Base-by-base conservation (phyloP, 2,329 filamentous ascomycete genomes). In the Aspergillus sp. region DNA sequence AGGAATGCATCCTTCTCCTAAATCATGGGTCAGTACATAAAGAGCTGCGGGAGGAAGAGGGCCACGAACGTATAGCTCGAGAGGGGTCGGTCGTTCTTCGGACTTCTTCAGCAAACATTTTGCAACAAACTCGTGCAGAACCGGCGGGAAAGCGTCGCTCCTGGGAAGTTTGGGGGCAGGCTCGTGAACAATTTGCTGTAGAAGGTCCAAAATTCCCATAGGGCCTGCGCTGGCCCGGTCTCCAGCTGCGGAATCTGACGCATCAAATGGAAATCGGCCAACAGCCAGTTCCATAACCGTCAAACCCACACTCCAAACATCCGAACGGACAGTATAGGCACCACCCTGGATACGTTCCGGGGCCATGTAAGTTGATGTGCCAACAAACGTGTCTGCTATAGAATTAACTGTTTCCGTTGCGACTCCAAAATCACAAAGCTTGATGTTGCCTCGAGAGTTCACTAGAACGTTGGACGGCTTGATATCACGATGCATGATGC, bases 401-500 rank as follows among this genome's bases (percentile, higher is more conserved):
- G 95, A 98, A 78, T 98, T 98, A 73, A 98, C 92, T 15, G 97
- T 85, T 76, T 99, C 95, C 65, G 93, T 95, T 4, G 93, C 97
- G n/a, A 99, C 95, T 67, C 95, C 95, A 73, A 99, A 99, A 75
- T 99, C 95, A 77, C 93, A 98, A 6, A 99, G 85, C 78, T 99
- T 99, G 82, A 99, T 98, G 65, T 89, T 87, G 12, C 95, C 95
- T 55, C 88, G 86, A 17, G 93, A 97, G 80, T 98, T 98, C 70
- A 98, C 90, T 25, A 99, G 82, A 58, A 99, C 93, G 73, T 99
- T 99, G 45, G 95, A 98, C 1, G 95, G 95, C 72, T 99, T 99
- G 79, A 99, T 96, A 74, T 99, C 95, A 76, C 95, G 87, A 75
- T 99, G 95, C 93, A 99, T 98, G 73, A 99, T 99, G 70, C 95